A percentile compares a stretch with the other conserved stretches of the same genome.
phyloP scores from a whole-genome alignment of 345 rosid genomes.

The Conringia planisiliqua region DNA sequence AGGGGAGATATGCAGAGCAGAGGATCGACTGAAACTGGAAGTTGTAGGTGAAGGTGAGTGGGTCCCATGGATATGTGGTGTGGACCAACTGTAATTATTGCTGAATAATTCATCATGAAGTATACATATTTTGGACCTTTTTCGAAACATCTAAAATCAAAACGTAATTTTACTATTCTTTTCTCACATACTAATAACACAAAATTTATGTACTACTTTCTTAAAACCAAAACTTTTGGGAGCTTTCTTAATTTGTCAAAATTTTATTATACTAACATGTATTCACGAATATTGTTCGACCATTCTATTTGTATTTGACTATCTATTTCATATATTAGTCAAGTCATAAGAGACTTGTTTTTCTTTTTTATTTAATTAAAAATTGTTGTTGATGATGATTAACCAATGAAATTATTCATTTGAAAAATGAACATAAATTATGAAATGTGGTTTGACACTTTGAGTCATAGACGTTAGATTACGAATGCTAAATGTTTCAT shows the following conservation, averaged over 20 bases:
- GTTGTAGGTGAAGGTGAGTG: conserved; percentile 15
- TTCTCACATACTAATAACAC: not conserved
- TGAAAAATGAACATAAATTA: not conserved
- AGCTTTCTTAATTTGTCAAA: not conserved
- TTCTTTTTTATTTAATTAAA: not conserved
- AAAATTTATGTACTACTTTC: no score
- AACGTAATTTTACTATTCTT: not conserved
- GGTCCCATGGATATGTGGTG: not conserved
- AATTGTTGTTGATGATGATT: not conserved
- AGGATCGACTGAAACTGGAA: conserved; percentile 6
- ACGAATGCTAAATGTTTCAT: not conserved
- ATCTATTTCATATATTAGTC: not conserved
- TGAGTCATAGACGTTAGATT: not conserved
- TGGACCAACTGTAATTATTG: not conserved
- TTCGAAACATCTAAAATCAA: not conserved
- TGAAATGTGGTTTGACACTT: not conserved
- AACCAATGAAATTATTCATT: not conserved
- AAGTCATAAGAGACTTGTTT: not conserved
- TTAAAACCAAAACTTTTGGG: no score
- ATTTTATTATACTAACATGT: not conserved
- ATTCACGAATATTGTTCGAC: not conserved
- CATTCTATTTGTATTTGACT: not conserved
- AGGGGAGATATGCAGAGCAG: conserved; percentile 2
- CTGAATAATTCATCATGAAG: not conserved
- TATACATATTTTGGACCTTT: not conserved